phyloP scores from a whole-genome alignment of 495 filamentous ascomycete species.

The Hypoxylon intermedium region DNA sequence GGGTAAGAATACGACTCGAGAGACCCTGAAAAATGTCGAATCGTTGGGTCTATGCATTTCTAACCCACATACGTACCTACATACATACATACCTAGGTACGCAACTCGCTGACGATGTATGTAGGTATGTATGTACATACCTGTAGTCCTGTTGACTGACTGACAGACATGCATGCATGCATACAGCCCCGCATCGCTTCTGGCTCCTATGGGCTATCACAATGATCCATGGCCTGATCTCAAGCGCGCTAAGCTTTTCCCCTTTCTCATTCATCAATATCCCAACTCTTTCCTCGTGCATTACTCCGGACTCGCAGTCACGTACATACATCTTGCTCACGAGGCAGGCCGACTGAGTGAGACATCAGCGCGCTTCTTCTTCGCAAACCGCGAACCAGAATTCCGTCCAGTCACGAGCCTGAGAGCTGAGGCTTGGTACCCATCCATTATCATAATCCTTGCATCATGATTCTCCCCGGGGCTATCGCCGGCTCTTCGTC shows the following conservation, averaged over 20 bases:
- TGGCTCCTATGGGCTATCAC: constrained; percentile 43
- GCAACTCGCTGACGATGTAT: neutral
- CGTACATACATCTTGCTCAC: constrained; percentile 22
- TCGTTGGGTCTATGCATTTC: constrained; percentile 7
- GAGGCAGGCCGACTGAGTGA: constrained; percentile 22
- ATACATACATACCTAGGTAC: neutral
- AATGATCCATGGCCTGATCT: constrained; percentile 45
- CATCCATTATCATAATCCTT: constrained; percentile 19
- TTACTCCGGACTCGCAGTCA: constrained; percentile 29
- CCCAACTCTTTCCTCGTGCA: constrained; percentile 12
- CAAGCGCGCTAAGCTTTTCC: constrained; percentile 43
- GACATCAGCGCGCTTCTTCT: constrained; percentile 14
- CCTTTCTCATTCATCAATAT: constrained; percentile 35
- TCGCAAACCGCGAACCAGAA: constrained; percentile 7
- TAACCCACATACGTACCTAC: neutral
- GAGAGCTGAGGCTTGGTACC: constrained; percentile 14
- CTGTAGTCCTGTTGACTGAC: constrained; percentile 28
- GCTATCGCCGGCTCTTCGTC: constrained; percentile 33
- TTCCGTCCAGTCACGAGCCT: constrained; percentile 9
- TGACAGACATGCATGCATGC: constrained; percentile 40
- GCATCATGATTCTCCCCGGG: constrained; percentile 26
- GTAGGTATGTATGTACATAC: constrained; percentile 9
- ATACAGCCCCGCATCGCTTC: constrained; percentile 43
- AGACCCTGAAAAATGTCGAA: neutral
- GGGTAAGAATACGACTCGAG: constrained; percentile 1